Evolutionary conservation across 164 flowering plant species (phyloP), one percentile per base, ranked within the genome.

Genomic region (Liriodendron chinense): DNA sequence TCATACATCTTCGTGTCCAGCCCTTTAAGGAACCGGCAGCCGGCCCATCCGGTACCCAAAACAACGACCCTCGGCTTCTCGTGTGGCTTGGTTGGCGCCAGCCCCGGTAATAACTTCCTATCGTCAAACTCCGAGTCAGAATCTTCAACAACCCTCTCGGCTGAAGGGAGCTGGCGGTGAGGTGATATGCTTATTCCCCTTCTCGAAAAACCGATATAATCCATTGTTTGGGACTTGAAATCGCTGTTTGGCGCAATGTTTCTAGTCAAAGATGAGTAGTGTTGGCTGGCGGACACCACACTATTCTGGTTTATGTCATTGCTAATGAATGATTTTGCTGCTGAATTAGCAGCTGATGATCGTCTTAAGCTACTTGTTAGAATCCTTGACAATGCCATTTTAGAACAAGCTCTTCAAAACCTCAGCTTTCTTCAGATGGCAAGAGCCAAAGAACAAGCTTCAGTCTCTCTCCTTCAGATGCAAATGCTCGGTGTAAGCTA

Each of bases 21-120:
- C 61, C 94, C 98, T 78, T 92, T 92, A 20, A 91, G 85, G 78
- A 94, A 90, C 71, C 98, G 80, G 72, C 97, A 91, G n/a, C 92
- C 95, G 64, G 87, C 97, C 98, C 98, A 94, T 18, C 94, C 97
- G 34, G 92, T 83, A 2, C 97, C 97, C 62, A 92, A 85, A 71
- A 94, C 94, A 43, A 92, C 97, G 21, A 94, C 93, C 77, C 97
- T 87, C 5, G 97, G 92, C 86, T 94, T 92, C 74, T 89, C 92
- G 9, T 89, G 86, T 6, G 88, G 89, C 76, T 84, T 89, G 18
- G 97, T 94, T 16, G 93, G 82, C 64, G 84, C 92, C 47, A 92
- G 83, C 16, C 89, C 91, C 2, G 89, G 82, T 75, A 79, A 83
- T 7, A n/a, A 1, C 9, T 24, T 26, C 48, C 53, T 81, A 18